Conservation (phyloP, 2,329 filamentous ascomycete species). For the Pseudocercospora pini-densiflorae region DNA sequence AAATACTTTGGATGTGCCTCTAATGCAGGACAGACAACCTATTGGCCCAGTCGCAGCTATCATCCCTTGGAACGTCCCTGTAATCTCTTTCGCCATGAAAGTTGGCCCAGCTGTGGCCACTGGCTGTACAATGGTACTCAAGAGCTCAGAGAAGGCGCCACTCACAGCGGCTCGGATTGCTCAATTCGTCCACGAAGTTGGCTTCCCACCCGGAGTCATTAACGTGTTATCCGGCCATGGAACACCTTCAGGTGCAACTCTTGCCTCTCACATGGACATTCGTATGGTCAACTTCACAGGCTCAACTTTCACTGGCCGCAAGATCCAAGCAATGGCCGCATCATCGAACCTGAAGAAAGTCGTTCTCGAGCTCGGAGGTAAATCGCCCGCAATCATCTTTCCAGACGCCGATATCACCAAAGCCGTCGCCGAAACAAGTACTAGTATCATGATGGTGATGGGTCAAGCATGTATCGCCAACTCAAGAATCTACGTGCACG, state of each 20-base stretch:
- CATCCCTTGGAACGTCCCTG: constrained; percentile 82
- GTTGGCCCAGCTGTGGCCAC: constrained; percentile 67
- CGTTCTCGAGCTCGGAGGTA: constrained; percentile 63
- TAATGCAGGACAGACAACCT: constrained; percentile 27
- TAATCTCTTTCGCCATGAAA: constrained; percentile 77
- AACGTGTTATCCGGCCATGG: constrained; percentile 68
- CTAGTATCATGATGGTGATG: constrained; percentile 57
- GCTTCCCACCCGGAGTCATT: constrained; percentile 76
- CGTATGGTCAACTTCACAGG: constrained; percentile 81
- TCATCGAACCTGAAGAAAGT: constrained; percentile 58
- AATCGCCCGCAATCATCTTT: constrained; percentile 59
- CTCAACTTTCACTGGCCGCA: constrained; percentile 66
- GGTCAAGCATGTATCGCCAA: constrained; percentile 67
- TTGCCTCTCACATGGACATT: constrained; percentile 68
- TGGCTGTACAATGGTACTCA: constrained; percentile 59
- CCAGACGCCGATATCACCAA: constrained; percentile 41
- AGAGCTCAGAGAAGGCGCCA: constrained; percentile 38
- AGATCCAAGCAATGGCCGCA: constrained; percentile 37
- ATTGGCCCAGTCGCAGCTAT: constrained; percentile 56
- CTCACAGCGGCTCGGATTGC: constrained; percentile 29
- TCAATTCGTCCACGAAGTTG: constrained; percentile 57
- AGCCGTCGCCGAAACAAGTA: constrained; percentile 65
- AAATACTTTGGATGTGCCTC: neutral
- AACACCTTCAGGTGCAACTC: constrained; percentile 66
- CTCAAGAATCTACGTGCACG: constrained; percentile 62